Percentiles rank a stretch among this genome's conserved stretches.
Evolutionary conservation across 73 alveolate genomes (phyloP).

Genomic region (Blepharisma japonicum): DNA sequence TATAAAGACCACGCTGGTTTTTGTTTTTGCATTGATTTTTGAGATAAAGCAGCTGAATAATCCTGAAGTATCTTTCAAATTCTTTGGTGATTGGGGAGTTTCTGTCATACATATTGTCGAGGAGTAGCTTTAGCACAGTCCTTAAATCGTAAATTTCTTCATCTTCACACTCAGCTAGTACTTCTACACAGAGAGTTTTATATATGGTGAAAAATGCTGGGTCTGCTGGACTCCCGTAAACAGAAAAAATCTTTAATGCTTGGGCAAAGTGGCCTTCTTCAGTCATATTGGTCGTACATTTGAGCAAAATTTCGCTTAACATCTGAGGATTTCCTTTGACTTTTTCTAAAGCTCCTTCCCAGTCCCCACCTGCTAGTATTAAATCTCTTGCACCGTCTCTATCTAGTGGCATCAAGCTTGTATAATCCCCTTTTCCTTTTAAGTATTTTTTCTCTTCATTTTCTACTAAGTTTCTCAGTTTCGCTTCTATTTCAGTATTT

Average conservation of each 20-base stretch:
- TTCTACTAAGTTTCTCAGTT: slow-evolving; percentile 62
- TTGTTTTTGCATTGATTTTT: slow-evolving; percentile 77
- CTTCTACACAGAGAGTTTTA: slow-evolving; percentile 93
- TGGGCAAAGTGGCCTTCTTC: slow-evolving; percentile 90
- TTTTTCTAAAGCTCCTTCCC: slow-evolving; percentile 68
- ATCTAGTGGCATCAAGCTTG: slow-evolving; percentile 54
- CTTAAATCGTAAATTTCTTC: slow-evolving; percentile 86
- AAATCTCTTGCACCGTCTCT: slow-evolving; percentile 58
- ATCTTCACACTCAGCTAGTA: slow-evolving; percentile 91
- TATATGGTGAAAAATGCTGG: slow-evolving; percentile 83
- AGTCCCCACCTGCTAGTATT: slow-evolving; percentile 61
- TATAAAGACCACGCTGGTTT: slow-evolving; percentile 71
- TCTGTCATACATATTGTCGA: slow-evolving; percentile 73
- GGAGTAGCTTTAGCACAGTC: slow-evolving; percentile 82
- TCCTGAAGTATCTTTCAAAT: slow-evolving; percentile 71
- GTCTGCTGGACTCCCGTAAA: slow-evolving; percentile 91
- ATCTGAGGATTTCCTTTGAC: slow-evolving; percentile 89
- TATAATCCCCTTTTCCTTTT: slow-evolving; percentile 50
- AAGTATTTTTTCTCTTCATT: slow-evolving; percentile 64
- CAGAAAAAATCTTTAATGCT: slow-evolving; percentile 85
- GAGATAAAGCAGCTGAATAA: slow-evolving; percentile 77
- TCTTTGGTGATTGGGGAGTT: slow-evolving; percentile 73
- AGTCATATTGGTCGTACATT: slow-evolving; percentile 79
- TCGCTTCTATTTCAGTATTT: slow-evolving; percentile 66
- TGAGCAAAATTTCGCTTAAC: slow-evolving; percentile 80